Evolutionary conservation across 2,329 filamentous ascomycete genomes (phyloP).

Genomic region (Clonostachys sp.): DNA sequence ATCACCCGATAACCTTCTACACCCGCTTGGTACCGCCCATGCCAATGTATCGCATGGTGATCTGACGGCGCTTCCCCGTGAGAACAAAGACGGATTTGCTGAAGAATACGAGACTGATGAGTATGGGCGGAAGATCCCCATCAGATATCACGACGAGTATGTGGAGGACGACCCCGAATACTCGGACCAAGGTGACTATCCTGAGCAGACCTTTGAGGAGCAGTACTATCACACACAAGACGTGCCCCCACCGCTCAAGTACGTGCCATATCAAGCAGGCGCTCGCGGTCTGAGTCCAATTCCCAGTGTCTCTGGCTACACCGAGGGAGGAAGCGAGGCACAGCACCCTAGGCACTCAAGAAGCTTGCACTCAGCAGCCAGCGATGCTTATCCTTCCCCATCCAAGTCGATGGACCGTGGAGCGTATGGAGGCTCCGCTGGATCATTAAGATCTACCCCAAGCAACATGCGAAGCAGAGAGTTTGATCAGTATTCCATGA

Average conservation of each 20-base stretch:
- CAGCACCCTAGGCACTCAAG: constrained; percentile 53
- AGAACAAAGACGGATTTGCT: constrained; percentile 30
- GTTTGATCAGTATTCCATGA: constrained; percentile 46
- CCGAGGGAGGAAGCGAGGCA: constrained; percentile 60
- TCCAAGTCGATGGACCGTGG: constrained; percentile 42
- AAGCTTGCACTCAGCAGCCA: constrained; percentile 36
- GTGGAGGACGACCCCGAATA: constrained; percentile 31
- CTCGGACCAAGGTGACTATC: constrained; percentile 27
- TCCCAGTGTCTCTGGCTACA: constrained; percentile 86
- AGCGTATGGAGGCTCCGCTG: constrained; percentile 23
- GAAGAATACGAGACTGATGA: constrained; percentile 45
- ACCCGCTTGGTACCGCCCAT: constrained; percentile 64
- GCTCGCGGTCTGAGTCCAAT: constrained; percentile 79
- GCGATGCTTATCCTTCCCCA: constrained; percentile 58
- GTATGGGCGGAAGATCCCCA: constrained; percentile 33
- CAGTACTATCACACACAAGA: constrained; percentile 56
- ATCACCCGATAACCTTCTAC: constrained; percentile 48
- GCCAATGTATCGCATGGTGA: constrained; percentile 58
- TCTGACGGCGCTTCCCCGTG: constrained; percentile 47
- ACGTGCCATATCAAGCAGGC: constrained; percentile 64
- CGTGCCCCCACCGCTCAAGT: constrained; percentile 59
- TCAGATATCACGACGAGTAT: constrained; percentile 26
- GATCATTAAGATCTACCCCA: constrained; percentile 22
- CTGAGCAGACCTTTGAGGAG: constrained; percentile 33
- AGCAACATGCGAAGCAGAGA: constrained; percentile 43